Evolutionary conservation across 192 early-diverging fungal genomes (phyloP).

Genomic region (Coemansia sp.): DNA sequence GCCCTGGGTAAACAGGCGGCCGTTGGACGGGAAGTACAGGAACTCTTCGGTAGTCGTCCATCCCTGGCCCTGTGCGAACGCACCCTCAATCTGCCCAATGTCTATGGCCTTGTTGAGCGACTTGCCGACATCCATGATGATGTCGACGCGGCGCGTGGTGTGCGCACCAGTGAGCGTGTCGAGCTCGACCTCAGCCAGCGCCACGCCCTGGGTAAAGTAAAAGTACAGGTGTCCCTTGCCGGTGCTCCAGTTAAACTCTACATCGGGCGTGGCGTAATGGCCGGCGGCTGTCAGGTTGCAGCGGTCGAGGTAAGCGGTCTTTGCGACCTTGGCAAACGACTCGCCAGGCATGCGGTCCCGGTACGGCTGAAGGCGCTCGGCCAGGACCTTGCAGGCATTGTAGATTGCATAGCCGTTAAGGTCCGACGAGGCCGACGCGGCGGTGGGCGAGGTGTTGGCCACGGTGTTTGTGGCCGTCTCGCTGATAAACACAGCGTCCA

Average conservation of each 20-base stretch:
- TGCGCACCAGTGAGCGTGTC: constrained; percentile 82
- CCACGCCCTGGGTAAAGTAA: constrained; percentile 84
- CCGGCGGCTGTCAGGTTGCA: constrained; percentile 76
- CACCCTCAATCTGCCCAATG: constrained; percentile 88
- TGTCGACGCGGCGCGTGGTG: constrained; percentile 65
- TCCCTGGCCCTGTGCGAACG: constrained; percentile 79
- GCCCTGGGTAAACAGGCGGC: constrained; percentile 74
- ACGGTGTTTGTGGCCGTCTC: constrained; percentile 76
- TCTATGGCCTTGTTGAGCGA: constrained; percentile 85
- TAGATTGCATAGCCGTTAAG: constrained; percentile 79
- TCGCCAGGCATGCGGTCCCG: constrained; percentile 55
- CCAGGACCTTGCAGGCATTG: constrained; percentile 72
- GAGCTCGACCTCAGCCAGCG: constrained; percentile 79
- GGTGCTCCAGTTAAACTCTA: constrained; percentile 69
- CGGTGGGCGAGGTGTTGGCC: constrained; percentile 76
- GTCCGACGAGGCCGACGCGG: constrained; percentile 74
- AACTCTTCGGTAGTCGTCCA: constrained; percentile 85
- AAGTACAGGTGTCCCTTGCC: constrained; percentile 67
- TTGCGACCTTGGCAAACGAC: constrained; percentile 52
- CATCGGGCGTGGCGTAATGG: constrained; percentile 81
- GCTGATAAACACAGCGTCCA: constrained; percentile 61
- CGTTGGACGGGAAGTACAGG: constrained; percentile 64
- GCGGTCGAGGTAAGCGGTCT: constrained; percentile 72
- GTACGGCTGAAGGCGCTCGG: constrained; percentile 67
- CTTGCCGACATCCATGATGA: constrained; percentile 82